These are phyloP conservation scores for Geosiphon pyriformis DNA, from an alignment of 192 early-diverging fungal species.

Conservation along the genomic window DNA sequence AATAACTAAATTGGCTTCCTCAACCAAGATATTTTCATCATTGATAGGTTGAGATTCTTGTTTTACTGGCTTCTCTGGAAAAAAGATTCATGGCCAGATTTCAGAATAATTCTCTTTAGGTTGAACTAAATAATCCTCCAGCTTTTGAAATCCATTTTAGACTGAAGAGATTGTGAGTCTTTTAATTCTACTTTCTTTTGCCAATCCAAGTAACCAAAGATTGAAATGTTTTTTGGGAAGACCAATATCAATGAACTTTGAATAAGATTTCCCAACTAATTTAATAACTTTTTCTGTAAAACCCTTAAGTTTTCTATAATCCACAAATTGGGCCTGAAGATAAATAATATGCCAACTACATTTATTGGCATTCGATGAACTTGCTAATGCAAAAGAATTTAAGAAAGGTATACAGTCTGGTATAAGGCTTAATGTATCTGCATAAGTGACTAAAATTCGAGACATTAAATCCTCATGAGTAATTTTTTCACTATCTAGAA, in stretches of 20 bases:
- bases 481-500: conserved; percentile 7
- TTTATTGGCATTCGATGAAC: conserved; percentile 8
- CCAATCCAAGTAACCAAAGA: conserved; percentile 5
- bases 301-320: conserved; percentile 12
- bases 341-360: conserved; percentile 13
- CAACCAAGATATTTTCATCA: conserved; percentile 7
- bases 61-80: conserved; percentile 5
- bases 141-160: background rate
- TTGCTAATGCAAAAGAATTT: conserved; percentile 14
- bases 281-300: conserved; percentile 4
- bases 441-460: background rate
- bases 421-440: background rate
- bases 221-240: background rate
- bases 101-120: conserved; percentile 2
- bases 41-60: conserved; percentile 6
- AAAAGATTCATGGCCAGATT: conserved; percentile 10
- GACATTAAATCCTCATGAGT: conserved; percentile 1
- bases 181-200: background rate
- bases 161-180: conserved; percentile 5
- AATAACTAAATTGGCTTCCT: conserved; percentile 3
- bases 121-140: conserved; percentile 10
- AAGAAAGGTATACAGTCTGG: background rate
- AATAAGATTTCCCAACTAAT: conserved; percentile 4
- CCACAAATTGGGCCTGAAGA: background rate
- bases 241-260: conserved; percentile 6